Evolutionary conservation across 495 filamentous ascomycete genomes (phyloP).

Genomic region (Lasiosphaeria ovina): DNA sequence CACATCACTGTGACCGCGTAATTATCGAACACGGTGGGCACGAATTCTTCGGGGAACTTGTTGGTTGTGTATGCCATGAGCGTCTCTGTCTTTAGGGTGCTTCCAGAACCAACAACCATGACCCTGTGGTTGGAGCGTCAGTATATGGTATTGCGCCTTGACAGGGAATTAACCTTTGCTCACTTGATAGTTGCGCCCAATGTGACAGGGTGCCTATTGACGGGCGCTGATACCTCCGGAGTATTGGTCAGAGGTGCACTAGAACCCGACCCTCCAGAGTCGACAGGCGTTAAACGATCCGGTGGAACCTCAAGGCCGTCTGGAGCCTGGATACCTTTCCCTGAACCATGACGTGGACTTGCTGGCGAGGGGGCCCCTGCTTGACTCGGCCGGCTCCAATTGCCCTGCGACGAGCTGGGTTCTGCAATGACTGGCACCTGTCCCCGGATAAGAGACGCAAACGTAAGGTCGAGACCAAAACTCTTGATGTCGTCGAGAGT

Average conservation of each 20-base stretch:
- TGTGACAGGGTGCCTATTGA: no score
- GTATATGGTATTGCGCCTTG: not conserved
- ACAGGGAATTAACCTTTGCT: not conserved
- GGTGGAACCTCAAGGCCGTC: no score
- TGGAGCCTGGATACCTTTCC: no score
- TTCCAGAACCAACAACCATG: not conserved
- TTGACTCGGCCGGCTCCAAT: no score
- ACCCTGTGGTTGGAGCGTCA: not conserved
- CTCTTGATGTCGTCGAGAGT: constrained; percentile 9
- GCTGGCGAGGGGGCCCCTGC: no score
- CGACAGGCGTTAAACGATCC: no score
- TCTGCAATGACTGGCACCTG: not conserved
- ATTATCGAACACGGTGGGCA: constrained; percentile 4
- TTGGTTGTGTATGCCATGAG: not conserved
- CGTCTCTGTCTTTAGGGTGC: not conserved
- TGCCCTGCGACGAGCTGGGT: not conserved
- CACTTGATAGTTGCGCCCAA: no score
- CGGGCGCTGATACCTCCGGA: no score
- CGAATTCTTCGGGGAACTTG: not conserved
- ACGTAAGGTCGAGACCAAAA: not conserved
- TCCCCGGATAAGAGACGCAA: not conserved
- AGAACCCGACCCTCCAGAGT: no score
- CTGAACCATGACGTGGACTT: no score
- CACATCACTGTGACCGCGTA: constrained; percentile 1
- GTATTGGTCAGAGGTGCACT: no score